Conservation (phyloP, 2,329 filamentous ascomycete species). For the Calonectria henricotiae region DNA sequence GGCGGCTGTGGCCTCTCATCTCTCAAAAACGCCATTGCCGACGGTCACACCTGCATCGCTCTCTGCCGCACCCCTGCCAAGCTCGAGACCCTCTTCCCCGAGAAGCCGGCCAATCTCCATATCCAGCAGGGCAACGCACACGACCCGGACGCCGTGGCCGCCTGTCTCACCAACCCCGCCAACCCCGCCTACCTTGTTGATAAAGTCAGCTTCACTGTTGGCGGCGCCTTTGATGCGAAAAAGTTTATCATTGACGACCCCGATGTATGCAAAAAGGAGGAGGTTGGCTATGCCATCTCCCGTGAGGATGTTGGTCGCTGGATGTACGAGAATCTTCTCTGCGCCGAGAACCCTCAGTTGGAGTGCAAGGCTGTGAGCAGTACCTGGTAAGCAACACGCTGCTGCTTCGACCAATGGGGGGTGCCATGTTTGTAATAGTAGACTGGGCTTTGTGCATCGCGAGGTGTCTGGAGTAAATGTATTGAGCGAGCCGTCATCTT, state of each 20-base stretch:
- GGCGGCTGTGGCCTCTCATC: constrained; percentile 60
- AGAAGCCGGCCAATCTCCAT: constrained; percentile 54
- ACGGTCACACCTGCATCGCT: constrained; percentile 60
- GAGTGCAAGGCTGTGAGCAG: constrained; percentile 54
- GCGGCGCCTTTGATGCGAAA: constrained; percentile 51
- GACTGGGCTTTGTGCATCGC: no score
- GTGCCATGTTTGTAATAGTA: no score
- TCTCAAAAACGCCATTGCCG: constrained; percentile 58
- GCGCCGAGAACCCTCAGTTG: constrained; percentile 40
- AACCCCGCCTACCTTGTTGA: constrained; percentile 56
- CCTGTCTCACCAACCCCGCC: constrained; percentile 54
- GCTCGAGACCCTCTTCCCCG: constrained; percentile 56
- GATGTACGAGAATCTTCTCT: constrained; percentile 60
- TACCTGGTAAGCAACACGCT: constrained; percentile 48
- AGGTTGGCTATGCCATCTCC: constrained; percentile 62
- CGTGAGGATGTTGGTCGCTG: constrained; percentile 62
- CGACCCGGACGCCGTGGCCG: constrained; percentile 54
- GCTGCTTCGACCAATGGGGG: no score
- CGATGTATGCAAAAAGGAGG: constrained; percentile 61
- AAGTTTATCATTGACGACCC: constrained; percentile 58
- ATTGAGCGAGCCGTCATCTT: no score
- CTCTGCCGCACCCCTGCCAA: constrained; percentile 63
- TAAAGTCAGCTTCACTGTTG: constrained; percentile 61
- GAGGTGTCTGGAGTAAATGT: no score
- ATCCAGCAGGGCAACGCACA: constrained; percentile 61